Evolutionary conservation across 2,329 filamentous ascomycete species (phyloP).

Genomic region (Ophiobolus disseminans): DNA sequence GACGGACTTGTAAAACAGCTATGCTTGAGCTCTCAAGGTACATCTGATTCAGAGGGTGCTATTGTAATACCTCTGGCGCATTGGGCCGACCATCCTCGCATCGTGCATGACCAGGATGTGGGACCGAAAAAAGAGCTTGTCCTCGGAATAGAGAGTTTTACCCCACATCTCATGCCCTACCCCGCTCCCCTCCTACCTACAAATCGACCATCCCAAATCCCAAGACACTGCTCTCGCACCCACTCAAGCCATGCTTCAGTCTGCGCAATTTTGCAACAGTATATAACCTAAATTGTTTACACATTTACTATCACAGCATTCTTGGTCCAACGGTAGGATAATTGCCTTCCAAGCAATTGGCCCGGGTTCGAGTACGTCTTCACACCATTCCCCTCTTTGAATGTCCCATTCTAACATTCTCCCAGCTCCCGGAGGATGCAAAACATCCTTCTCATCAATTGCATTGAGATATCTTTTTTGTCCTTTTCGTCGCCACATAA

Average conservation of each 20-base stretch:
- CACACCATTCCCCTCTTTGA: neutral
- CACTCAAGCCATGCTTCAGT: too few species aligned
- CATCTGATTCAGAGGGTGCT: too few species aligned
- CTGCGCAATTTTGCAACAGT: neutral
- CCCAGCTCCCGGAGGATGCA: slow-evolving; percentile 2
- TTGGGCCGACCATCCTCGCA: too few species aligned
- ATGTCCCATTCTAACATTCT: neutral
- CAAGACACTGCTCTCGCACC: too few species aligned
- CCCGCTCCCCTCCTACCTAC: too few species aligned
- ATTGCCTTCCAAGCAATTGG: slow-evolving; percentile 34
- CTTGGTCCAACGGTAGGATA: slow-evolving; percentile 29
- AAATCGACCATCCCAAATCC: too few species aligned
- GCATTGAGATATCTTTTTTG: slow-evolving; percentile 6
- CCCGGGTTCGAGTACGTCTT: slow-evolving; percentile 19
- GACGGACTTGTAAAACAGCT: neutral
- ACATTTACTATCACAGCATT: neutral
- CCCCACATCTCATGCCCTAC: too few species aligned
- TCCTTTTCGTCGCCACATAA: neutral
- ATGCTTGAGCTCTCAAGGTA: neutral
- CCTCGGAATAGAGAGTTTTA: too few species aligned
- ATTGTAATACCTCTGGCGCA: too few species aligned
- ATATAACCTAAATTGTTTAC: neutral
- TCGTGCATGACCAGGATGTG: too few species aligned
- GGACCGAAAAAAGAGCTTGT: too few species aligned
- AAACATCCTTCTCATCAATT: slow-evolving; percentile 20